Evolutionary conservation across 345 rosid species (phyloP), one percentile per base, ranked within the genome.

Genomic region (Acer campestre): DNA sequence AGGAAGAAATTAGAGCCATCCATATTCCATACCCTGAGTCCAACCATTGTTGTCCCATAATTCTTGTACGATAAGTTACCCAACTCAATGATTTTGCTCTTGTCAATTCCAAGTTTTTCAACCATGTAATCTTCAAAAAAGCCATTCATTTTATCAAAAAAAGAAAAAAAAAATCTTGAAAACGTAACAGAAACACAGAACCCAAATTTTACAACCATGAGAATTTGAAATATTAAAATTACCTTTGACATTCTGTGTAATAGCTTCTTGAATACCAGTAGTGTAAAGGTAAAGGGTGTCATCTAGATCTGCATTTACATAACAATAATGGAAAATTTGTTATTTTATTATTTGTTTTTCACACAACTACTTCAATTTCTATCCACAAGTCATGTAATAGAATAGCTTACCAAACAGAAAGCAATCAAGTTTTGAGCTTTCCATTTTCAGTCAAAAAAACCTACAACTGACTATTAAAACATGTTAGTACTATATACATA

Each of bases 11-110:
- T 29, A 53, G 67, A 79, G 29, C 31, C 31, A 29, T 29, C 3
- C 2, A 29, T 9, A 79, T 65, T 90, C 9, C 80, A 68, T 90
- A 95, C 99, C 86, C 97, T 86, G 22, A 96, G 98, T 75, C 99
- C 99, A 77, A 98, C 98, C 98, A 94, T 92, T 81, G 99, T 96
- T 70, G 99, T 96, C 71, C 99, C 99, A 78, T 94, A 94, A 77
- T 96, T 90, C 86, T 88, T 94, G 89, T 96, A 96, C 48, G 89
- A 86, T 44, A 86, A 82, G 71, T 92, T 85, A 75, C 95, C 92
- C 84, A 94, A 78, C 38, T 86, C 93, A 46, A 77, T 78, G 66
- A 96, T 82, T 75, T 89, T 88, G 82, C 85, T 86, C 79, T 77
- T 75, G 1, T 91, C 88, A 69, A 96, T 91, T 73, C 98, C 93